Evolutionary conservation across 106 monocot species (phyloP).

Genomic region (Posidonia australis): DNA sequence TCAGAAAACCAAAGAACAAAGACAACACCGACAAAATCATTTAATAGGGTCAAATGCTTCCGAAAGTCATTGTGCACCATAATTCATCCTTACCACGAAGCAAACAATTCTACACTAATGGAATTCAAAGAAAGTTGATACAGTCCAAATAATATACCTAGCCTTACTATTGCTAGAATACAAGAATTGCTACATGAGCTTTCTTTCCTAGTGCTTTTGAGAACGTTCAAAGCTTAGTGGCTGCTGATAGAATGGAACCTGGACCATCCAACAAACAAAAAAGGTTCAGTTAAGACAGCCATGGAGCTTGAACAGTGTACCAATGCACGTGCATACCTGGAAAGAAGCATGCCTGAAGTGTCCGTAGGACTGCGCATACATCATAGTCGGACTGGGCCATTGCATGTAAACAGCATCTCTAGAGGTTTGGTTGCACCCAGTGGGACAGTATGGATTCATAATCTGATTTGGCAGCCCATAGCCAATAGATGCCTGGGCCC

Average conservation of each 20-base stretch:
- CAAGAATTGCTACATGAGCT: background rate
- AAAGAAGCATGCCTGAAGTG: conserved; percentile 49
- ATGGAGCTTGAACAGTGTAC: background rate
- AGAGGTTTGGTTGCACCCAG: conserved; percentile 23
- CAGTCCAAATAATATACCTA: background rate
- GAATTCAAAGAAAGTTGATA: background rate
- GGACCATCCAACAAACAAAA: conserved; percentile 7
- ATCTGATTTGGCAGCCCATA: conserved; percentile 8
- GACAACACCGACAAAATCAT: too few relatives aligned
- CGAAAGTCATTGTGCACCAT: too few relatives aligned
- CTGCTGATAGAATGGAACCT: conserved; percentile 59
- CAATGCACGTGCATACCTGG: conserved; percentile 41
- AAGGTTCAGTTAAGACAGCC: background rate
- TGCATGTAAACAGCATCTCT: conserved; percentile 55
- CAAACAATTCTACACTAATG: background rate
- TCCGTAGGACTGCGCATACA: conserved; percentile 74
- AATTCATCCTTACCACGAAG: too few relatives aligned
- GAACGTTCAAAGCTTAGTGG: conserved; percentile 60
- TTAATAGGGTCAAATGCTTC: too few relatives aligned
- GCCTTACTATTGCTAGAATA: background rate
- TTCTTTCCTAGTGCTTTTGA: conserved; percentile 20
- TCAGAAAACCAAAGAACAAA: too few relatives aligned
- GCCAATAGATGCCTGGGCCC: background rate
- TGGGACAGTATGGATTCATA: conserved; percentile 1
- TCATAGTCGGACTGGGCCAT: conserved; percentile 64